Conservation (phyloP, 2,329 filamentous ascomycete genomes). For the Verticillium nonalfalfae region DNA sequence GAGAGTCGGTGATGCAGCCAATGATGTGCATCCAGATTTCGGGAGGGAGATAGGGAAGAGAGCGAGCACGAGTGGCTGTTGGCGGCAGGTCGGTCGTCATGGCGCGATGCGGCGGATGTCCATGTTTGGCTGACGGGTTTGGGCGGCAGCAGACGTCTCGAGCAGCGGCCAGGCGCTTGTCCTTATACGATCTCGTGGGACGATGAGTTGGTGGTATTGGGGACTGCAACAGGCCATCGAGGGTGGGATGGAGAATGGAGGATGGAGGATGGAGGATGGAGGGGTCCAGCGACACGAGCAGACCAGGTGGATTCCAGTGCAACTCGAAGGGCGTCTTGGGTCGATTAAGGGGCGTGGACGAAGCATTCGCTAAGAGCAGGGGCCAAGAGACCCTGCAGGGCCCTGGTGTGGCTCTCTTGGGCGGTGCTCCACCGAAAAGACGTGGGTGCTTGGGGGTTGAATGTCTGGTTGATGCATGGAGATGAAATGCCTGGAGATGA, state of each 20-base stretch:
- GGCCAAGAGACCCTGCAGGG: neutral
- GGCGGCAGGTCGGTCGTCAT: neutral
- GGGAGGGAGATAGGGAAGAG: conserved; percentile 6
- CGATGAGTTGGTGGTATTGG: neutral
- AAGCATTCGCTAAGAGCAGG: neutral
- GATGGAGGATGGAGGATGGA: too few species aligned
- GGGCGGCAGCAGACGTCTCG: neutral
- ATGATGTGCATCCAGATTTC: conserved; percentile 10
- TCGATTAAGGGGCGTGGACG: neutral
- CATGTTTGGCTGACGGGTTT: neutral
- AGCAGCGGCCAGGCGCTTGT: neutral
- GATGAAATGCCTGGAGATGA: neutral
- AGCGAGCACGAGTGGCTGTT: neutral
- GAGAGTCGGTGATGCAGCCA: conserved; percentile 7
- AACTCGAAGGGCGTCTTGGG: neutral
- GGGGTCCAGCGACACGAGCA: neutral
- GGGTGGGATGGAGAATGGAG: neutral
- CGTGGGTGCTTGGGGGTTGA: neutral
- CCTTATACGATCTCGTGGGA: neutral
- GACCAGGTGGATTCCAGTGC: neutral
- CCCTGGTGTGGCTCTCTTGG: too few species aligned
- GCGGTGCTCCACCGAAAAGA: neutral
- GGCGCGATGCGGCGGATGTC: neutral
- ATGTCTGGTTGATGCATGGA: neutral
- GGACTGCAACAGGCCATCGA: neutral